phyloP scores from a whole-genome alignment of 2,329 filamentous ascomycete genomes.

The Ascochyta lentis region DNA sequence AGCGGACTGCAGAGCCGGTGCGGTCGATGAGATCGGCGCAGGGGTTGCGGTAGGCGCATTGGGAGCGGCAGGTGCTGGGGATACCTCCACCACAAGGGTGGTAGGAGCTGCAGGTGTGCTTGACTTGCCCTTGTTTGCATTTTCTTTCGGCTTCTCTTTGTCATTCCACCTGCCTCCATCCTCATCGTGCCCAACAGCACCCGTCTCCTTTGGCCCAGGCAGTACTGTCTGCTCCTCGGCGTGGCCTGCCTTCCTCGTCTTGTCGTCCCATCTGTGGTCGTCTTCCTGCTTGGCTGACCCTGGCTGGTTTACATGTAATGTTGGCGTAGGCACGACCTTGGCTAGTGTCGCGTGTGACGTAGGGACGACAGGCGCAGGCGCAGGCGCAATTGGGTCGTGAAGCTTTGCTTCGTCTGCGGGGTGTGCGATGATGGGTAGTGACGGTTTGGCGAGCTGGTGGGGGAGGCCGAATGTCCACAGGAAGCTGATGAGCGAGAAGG shows the following conservation, averaged over 20 bases:
- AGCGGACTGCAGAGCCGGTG: constrained; percentile 2
- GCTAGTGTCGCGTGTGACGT: constrained; percentile 14
- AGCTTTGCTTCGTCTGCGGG: constrained; percentile 29
- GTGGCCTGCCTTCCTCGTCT: constrained; percentile 2
- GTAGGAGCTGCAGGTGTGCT: constrained; percentile 13
- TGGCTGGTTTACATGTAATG: constrained; percentile 8
- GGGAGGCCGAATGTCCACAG: constrained; percentile 42
- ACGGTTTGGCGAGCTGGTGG: constrained; percentile 23
- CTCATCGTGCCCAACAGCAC: constrained; percentile 21
- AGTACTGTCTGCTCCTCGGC: constrained; percentile 3
- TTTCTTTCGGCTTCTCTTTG: constrained; percentile 14
- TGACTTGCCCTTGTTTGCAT: neutral
- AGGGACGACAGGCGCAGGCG: constrained; percentile 26
- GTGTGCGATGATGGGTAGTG: constrained; percentile 33
- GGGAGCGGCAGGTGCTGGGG: constrained; percentile 1
- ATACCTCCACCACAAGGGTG: constrained; percentile 15
- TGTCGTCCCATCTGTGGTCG: constrained; percentile 26
- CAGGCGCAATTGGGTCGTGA: constrained; percentile 29
- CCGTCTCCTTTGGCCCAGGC: constrained; percentile 13
- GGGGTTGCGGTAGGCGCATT: constrained; percentile 9
- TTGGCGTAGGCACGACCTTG: neutral
- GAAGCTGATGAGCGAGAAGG: constrained; percentile 39
- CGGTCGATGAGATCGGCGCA: neutral
- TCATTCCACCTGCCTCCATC: constrained; percentile 32
- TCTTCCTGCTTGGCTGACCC: constrained; percentile 7